Percentiles rank a stretch among this genome's conserved stretches.
Evolutionary conservation across 306 rosid genomes (phyloP).

Genomic region (Fragaria vesca): DNA sequence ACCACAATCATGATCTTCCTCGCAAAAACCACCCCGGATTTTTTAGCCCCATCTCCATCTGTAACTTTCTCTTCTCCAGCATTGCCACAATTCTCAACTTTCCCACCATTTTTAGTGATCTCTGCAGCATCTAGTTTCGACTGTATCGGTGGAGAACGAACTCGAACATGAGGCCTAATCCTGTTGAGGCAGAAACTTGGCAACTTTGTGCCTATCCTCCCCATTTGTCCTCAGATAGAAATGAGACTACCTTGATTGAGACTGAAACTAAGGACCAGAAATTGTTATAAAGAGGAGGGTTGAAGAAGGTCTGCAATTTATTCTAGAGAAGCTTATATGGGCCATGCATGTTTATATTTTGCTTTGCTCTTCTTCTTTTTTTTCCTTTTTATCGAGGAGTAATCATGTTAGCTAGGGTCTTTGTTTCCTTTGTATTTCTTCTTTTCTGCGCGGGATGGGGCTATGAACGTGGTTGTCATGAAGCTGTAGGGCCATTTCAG

Average conservation of each 20-base stretch:
- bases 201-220: constrained; percentile 67
- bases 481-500: constrained; percentile 57
- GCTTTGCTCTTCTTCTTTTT: constrained; percentile 34
- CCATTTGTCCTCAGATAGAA: constrained; percentile 47
- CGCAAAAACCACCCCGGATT: constrained; percentile 40
- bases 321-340: constrained; percentile 37
- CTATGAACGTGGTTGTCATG: constrained; percentile 73
- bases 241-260: constrained; percentile 9
- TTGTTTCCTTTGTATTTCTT: constrained; percentile 29
- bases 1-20: constrained; percentile 88
- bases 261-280: constrained; percentile 15
- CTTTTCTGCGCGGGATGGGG: constrained; percentile 33
- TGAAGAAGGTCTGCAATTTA: constrained; percentile 31
- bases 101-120: constrained; percentile 27
- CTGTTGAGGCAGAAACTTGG: constrained; percentile 82
- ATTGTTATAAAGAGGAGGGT: constrained; percentile 33
- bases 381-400: constrained; percentile 15
- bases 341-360: constrained; percentile 28
- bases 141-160: constrained; percentile 67
- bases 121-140: constrained; percentile 32
- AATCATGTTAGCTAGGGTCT: constrained; percentile 30
- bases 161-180: constrained; percentile 81
- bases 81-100: constrained; percentile 20
- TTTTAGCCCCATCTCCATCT: constrained; percentile 39
- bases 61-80: constrained; percentile 27